Evolutionary conservation across 805 yeast species (phyloP), one percentile per base, ranked within the genome.

Genomic region (Zygosaccharomyces kombuchaensis): DNA sequence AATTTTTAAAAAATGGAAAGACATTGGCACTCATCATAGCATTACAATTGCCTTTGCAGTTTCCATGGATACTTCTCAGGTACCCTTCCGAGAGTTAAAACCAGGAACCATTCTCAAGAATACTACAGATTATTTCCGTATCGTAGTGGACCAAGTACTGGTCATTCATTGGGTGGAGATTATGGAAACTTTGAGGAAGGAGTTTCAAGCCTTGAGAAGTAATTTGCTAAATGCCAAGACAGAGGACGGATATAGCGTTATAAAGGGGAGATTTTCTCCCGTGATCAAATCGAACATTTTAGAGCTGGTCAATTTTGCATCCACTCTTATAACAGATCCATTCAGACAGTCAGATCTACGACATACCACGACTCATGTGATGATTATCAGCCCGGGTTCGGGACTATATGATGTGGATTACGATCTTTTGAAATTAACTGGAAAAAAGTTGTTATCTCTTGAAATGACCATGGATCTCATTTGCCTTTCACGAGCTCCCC

Each of bases 81-180:
- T 69, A 6, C 74, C 81, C 1, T 81, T 85, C 75, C 69, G 68
- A 6, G 76, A 79, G 2, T 66, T 84, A 22, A 77, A 77, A 32
- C 80, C 79, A 13, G 96, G 97, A 0, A 91, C 86, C 55, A 69
- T 83, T 44, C 79, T 85, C 7, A 69, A 75, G 36, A 78, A 81
- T 34, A 75, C 89, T 3, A 73, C 77, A 47, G 96, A 93, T 65
- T 90, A 82, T 61, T 93, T 84, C 63, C 72, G 97, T 40, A 95
- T 93, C 22, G 99, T 91, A 1, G 97, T 91, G 2, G 98, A 93
- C 62, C 96, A 91, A 63, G 95, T 88, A 14, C 87, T 83, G 57
- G 86, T 89, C 37, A 75, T 83, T 22, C 82, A 86, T 49, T 93
- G 99, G 99, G 84, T 80, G 44, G 84, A 84, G 52, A 90, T 93